A percentile compares a stretch with the other conserved stretches of the same genome.
Conservation (phyloP, 192 early-diverging fungal genomes). For the Gamsiella multidivaricata region DNA sequence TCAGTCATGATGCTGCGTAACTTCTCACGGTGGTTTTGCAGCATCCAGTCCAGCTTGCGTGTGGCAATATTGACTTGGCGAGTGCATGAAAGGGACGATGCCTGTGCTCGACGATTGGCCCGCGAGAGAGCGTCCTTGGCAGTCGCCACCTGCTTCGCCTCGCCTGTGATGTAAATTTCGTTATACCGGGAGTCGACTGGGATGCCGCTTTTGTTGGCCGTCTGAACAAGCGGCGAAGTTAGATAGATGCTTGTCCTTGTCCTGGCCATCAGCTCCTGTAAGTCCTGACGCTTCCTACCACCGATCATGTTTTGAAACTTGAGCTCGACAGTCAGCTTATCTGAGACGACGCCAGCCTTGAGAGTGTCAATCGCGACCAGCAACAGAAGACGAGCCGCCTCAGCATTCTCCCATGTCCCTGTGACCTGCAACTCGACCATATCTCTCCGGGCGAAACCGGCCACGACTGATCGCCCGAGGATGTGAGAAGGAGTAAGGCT, state of each 20-base stretch:
- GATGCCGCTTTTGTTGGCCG: constrained; percentile 32
- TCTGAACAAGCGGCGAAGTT: constrained; percentile 67
- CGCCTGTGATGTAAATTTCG: constrained; percentile 76
- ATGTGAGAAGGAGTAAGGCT: background rate
- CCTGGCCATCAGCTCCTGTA: constrained; percentile 77
- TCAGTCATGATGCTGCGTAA: constrained; percentile 79
- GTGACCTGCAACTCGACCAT: constrained; percentile 35
- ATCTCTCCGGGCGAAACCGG: constrained; percentile 17
- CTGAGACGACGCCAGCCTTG: constrained; percentile 30
- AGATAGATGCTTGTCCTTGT: constrained; percentile 80
- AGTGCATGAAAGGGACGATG: constrained; percentile 19
- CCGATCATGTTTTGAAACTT: constrained; percentile 78
- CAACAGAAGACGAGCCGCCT: constrained; percentile 34
- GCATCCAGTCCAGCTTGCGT: constrained; percentile 86
- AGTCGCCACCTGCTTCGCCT: constrained; percentile 58
- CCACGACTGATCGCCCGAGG: background rate
- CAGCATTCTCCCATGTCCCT: constrained; percentile 50
- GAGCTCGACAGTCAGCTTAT: constrained; percentile 34
- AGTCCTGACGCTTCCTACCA: constrained; percentile 68
- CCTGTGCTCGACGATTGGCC: constrained; percentile 57
- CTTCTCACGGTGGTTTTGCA: constrained; percentile 69
- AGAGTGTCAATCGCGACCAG: constrained; percentile 47
- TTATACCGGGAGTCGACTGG: constrained; percentile 56
- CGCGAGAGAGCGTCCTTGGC: constrained; percentile 64
- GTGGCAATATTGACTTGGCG: constrained; percentile 52